Evolutionary conservation across 441 rosid species (phyloP), one percentile per base, ranked within the genome.

Genomic region (Gossypium gossypioides): DNA sequence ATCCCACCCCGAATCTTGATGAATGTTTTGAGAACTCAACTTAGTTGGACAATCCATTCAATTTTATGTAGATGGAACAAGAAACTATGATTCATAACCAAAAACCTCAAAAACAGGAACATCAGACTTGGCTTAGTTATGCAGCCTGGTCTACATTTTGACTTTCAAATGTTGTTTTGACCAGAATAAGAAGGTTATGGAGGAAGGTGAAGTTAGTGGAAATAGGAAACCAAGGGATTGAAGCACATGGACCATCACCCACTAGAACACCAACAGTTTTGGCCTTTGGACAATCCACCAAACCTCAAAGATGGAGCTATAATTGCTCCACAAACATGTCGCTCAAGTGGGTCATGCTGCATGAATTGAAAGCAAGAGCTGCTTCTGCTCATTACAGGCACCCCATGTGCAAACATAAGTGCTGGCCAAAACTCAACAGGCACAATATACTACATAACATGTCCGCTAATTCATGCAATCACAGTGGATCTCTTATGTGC

Each of bases 351-450:
- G 78, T 61, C 74, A 69, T 67, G 40, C 15, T 15, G 27, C n/a
- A 16, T 63, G 32, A 55, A 18, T 15, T 27, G 62, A 34, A 21
- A 57, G 68, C 46, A 62, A 70, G 40, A 67, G 51, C 57, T 71
- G 77, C 82, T 73, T 68, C 59, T 70, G 71, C 69, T 52, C 65
- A 44, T 21, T 72, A 56, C 66, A 46, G 56, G 73, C 64, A 44
- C 21, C 44, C 54, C 73, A 71, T 59, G 81, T 66, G 81, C 78
- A 50, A 40, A 60, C 13, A 22, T 15, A 48, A 40, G 42, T 48
- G 40, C 42, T 24, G 42, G 42, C 46, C 56, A 56, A 13, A 67
- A 59, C 37, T 59, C 55, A 55, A 32, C 32, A 55, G 58, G 57
- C 42, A 72, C 44, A 50, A 68, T 15, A 16, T 9, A n/a, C 69